These are phyloP conservation scores for Medicago arabica DNA, from an alignment of 306 rosid species.

Conservation along the genomic window DNA sequence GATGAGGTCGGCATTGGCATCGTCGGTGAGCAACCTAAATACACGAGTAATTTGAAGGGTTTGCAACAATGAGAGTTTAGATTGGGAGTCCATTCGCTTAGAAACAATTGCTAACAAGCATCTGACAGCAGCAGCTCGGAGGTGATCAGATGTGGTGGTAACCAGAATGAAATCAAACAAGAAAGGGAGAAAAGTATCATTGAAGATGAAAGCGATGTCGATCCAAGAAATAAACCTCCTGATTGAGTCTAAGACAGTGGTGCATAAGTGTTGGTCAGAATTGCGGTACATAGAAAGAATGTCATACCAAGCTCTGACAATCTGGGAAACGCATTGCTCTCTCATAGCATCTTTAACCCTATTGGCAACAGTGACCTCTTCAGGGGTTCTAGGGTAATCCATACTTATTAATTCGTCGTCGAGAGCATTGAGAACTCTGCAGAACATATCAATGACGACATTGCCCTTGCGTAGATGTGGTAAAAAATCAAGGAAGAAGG, in stretches of 20 bases:
- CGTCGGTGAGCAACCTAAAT: constrained; percentile 68
- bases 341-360: constrained; percentile 91
- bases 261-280: constrained; percentile 69
- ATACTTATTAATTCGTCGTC: constrained; percentile 87
- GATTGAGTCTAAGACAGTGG: constrained; percentile 76
- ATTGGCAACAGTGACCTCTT: constrained; percentile 64
- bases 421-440: constrained; percentile 85
- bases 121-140: constrained; percentile 78
- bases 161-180: constrained; percentile 83
- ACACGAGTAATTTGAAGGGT: constrained; percentile 77
- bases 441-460: constrained; percentile 87
- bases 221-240: constrained; percentile 92
- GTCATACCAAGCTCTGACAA: constrained; percentile 84
- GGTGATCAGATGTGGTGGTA: constrained; percentile 67
- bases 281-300: constrained; percentile 70
- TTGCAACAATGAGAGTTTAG: constrained; percentile 78
- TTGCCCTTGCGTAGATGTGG: constrained; percentile 77
- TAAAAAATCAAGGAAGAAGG: constrained; percentile 82
- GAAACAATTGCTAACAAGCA: constrained; percentile 89
- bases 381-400: constrained; percentile 79
- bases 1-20: constrained; percentile 68
- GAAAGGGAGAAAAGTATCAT: constrained; percentile 78
- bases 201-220: constrained; percentile 82
- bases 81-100: constrained; percentile 83
- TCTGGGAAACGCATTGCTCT: constrained; percentile 78